These are phyloP conservation scores for Colletotrichum ledebouriae DNA, from an alignment of 2,329 filamentous ascomycete genomes.

Conservation along the genomic window DNA sequence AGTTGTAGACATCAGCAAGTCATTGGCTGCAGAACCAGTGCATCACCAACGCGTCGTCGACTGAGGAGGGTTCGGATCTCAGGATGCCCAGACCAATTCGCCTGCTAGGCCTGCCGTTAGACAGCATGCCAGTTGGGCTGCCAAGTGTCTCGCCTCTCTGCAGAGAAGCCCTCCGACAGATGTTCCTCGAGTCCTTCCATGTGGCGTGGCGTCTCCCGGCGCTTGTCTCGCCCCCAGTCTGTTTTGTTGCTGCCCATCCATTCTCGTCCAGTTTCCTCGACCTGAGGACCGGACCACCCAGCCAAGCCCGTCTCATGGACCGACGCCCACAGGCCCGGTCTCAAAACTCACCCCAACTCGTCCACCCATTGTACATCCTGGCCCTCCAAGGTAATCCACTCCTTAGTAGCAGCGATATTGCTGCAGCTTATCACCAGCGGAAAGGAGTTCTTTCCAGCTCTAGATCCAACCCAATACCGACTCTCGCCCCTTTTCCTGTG, in stretches of 20 bases:
- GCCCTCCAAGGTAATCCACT: neutral
- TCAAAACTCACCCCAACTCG: constrained; percentile 23
- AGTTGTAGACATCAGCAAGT: constrained; percentile 8
- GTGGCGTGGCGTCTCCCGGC: constrained; percentile 34
- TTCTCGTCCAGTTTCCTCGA: constrained; percentile 20
- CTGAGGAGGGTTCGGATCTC: constrained; percentile 34
- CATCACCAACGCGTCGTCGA: constrained; percentile 23
- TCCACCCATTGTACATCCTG: constrained; percentile 18
- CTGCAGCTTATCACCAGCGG: neutral
- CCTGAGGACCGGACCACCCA: constrained; percentile 22
- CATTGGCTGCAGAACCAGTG: constrained; percentile 25
- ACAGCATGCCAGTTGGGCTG: constrained; percentile 9
- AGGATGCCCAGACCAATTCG: constrained; percentile 23
- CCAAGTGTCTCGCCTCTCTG: constrained; percentile 31
- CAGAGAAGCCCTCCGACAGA: constrained; percentile 34
- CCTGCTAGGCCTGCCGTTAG: constrained; percentile 12
- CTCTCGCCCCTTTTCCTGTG: constrained; percentile 24
- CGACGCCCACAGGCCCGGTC: constrained; percentile 35
- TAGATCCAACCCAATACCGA: neutral
- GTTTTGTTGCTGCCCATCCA: constrained; percentile 7
- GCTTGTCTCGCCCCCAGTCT: constrained; percentile 35
- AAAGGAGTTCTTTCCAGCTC: neutral
- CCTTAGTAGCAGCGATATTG: neutral
- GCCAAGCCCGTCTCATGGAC: constrained; percentile 35
- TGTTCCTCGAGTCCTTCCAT: constrained; percentile 33